A percentile compares a stretch with the other conserved stretches of the same genome.
These are phyloP conservation scores for Magnaporthiopsis incrustans DNA, from an alignment of 2,329 filamentous ascomycete genomes.

Conservation along the genomic window DNA sequence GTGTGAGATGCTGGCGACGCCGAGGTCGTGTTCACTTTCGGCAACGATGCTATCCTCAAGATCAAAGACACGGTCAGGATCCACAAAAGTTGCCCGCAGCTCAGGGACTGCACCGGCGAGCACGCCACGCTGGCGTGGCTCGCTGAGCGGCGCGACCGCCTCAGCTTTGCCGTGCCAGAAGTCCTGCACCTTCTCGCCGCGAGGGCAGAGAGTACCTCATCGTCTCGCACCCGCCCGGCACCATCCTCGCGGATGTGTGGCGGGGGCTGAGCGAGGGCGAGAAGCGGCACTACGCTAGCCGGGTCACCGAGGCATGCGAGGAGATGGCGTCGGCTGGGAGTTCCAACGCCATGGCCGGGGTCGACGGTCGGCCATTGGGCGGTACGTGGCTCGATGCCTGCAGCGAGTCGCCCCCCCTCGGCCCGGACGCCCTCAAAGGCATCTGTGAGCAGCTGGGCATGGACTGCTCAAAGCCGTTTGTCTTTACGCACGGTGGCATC, in stretches of 20 bases:
- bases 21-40: slow-evolving; percentile 2
- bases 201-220: neutral
- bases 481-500: slow-evolving; percentile 12
- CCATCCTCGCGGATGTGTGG: slow-evolving; percentile 12
- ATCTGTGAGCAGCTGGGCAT: slow-evolving; percentile 9
- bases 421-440: slow-evolving; percentile 7
- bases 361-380: neutral
- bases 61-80: neutral
- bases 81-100: neutral
- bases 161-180: neutral
- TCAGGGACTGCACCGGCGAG: neutral
- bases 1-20: slow-evolving; percentile 2
- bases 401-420: neutral
- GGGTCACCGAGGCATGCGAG: slow-evolving; percentile 6
- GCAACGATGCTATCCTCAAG: neutral
- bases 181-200: neutral
- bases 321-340: slow-evolving; percentile 4
- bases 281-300: slow-evolving; percentile 7
- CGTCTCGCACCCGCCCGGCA: slow-evolving; percentile 8
- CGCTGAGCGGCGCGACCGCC: neutral
- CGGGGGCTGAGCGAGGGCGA: slow-evolving; percentile 8
- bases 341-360: neutral
- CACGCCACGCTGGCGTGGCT: neutral
- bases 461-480: neutral
- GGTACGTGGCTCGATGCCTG: neutral